Base-by-base conservation (phyloP, 2,329 filamentous ascomycete genomes). In the Penicillium fuscoglaucum region DNA sequence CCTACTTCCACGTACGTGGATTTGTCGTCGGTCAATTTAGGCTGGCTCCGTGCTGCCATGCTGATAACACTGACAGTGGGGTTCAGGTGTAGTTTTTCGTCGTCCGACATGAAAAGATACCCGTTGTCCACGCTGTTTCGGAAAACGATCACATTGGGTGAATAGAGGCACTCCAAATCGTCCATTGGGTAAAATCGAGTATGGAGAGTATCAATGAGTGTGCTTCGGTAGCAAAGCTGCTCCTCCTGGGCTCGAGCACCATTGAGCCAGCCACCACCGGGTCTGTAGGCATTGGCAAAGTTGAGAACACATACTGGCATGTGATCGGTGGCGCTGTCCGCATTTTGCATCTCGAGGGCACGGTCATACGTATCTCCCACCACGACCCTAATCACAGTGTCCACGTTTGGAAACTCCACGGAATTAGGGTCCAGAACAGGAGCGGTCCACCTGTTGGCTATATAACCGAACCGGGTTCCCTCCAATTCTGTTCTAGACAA, bases 181-280 rank as follows among this genome's bases (percentile, higher is more conserved):
- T 74, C 74, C 58, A 84, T 76, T 0, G 85, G 85, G 68, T 88
- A 88, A 66, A 81, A 82, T 4, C 65, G 51, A 9, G 50, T 37
- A 37, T 78, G 75, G n/a, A 80, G 68, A 2, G 74, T 74, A 35
- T 68, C 71, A 56, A 62, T 68, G 10, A 80, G 72, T 40, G 72
- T 80, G 56, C 81, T 84, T 44, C 87, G 83, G 68, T 86, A 87
- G 74, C 86, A 90, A 7, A 90, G 78, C 3, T 83, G 82, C 75
- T 90, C 88, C 74, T 90, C 87, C 71, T 90, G 88, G 0, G 87
- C 87, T 31, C 83, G 72, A 55, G 85, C 79, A 37, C 87, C 87
- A 39, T 79, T 79, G 5, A 81, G 69, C 81, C 86, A 90, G 19
- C 86, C 86, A 21, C 88, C 87, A n/a, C 87, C 88, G 0, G 84